Percentiles rank a stretch among this genome's conserved stretches.
Conservation (phyloP, 495 filamentous ascomycete genomes). For the Trypethelium eluteriae region DNA sequence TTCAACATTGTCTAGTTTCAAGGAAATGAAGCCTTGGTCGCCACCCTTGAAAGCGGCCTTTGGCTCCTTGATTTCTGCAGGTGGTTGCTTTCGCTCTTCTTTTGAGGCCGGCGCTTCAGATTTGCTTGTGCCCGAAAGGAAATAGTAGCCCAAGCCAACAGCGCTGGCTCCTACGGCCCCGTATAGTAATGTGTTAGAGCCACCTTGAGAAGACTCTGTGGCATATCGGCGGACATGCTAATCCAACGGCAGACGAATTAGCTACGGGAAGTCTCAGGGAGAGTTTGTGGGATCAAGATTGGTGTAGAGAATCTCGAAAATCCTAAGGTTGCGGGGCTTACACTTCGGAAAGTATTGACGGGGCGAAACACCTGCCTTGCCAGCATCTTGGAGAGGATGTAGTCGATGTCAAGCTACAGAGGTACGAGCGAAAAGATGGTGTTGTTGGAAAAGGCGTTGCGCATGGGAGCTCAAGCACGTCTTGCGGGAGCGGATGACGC, state of each 20-base stretch:
- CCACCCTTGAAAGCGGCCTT: constrained; percentile 70
- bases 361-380: constrained; percentile 30
- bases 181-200: constrained; percentile 25
- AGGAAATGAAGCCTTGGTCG: constrained; percentile 73
- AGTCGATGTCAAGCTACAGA: not conserved
- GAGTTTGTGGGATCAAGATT: constrained; percentile 11
- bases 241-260: constrained; percentile 7
- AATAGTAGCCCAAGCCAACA: constrained; percentile 29
- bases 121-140: constrained; percentile 19
- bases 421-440: not conserved
- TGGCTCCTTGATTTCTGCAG: constrained; percentile 13
- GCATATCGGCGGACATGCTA: constrained; percentile 40
- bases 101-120: constrained; percentile 17
- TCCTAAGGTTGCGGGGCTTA: constrained; percentile 13
- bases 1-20: constrained; percentile 72
- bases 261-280: not conserved
- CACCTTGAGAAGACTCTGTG: constrained; percentile 27
- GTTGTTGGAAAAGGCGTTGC: not conserved
- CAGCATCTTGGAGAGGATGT: constrained; percentile 24
- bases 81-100: constrained; percentile 19
- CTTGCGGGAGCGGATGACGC: not conserved
- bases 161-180: constrained; percentile 24
- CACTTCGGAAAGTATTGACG: constrained; percentile 26
- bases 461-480: not conserved
- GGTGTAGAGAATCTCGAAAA: not conserved